Base-by-base conservation (phyloP, 495 filamentous ascomycete genomes). In the Penicillium cosmopolitanum region DNA sequence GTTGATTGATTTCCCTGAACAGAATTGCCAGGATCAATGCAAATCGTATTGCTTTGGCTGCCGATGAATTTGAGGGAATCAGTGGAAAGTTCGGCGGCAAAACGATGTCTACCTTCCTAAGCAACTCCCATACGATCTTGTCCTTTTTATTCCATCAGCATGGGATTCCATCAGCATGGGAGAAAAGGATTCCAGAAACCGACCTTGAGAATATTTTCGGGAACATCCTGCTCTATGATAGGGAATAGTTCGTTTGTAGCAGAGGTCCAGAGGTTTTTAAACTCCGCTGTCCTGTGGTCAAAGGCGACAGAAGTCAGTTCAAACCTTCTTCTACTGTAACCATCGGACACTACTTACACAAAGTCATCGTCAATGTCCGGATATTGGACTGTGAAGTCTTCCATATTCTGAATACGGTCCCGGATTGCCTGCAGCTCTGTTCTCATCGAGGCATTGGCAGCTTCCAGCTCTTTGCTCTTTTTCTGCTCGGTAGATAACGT, bases 21-120 rank as follows among this genome's bases (percentile, higher is more conserved):
- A 66, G 31, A 56, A 66, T n/a, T 33, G 51, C 64, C n/a, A 66
- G 52, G 50, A 58, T 56, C 52, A 66, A 31, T 18, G 60, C 56
- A 55, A 59, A 53, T 10, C 64, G 60, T 50, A 66, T 64, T 33
- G 40, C 38, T 50, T 66, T 66, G 40, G 64, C 64, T 34, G 40
- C 53, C 23, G 53, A 33, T 11, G 61, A 57, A 43, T 66, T 66
- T 12, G 61, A 55, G 11, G 42, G 9, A 31, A 54, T 50, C 43
- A 60, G 34, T 55, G 57, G 42, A 50, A 60, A 48, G 13, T 43
- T 48, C 11, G 16, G 51, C 34, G 42, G 57, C 21, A 60, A 31
- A 31, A 48, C 23, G 9, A 50, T n/a, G 31, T 36, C 50, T 43
- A 10, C 40, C 15, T 57, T 62, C 44, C 46, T 43, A 53, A 53